Evolutionary conservation across 2,329 filamentous ascomycete species (phyloP), one percentile per base, ranked within the genome.

Genomic region (Knufia fluminis): DNA sequence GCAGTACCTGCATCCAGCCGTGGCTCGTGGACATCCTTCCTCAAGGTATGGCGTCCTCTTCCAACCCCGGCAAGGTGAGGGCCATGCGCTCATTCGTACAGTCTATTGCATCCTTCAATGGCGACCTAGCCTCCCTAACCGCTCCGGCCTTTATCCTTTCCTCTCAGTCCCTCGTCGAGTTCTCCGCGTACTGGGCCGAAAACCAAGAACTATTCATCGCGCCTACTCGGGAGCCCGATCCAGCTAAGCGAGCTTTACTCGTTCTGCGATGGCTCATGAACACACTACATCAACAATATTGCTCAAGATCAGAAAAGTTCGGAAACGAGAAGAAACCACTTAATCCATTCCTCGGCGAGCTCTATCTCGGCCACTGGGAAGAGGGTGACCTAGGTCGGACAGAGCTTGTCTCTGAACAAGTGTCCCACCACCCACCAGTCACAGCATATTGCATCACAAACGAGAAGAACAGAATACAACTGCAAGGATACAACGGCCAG

Each of bases 251-350:
- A 51, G 80, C 85, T 26, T 69, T 90, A 57, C 73, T 89, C 36
- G 88, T 94, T n/a, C 71, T 92, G 59, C 89, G 89, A 68, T 94
- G 88, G 88, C 92, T 94, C 68, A 68, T 94, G 51, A 86, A 81
- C 61, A 94, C 88, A 2, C 73, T 94, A 52, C 92, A 89, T 71
- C 85, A 90, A 67, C 85, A 90, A 65, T 85, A 84, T 64, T 78
- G 76, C 59, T 80, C 74, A 59, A 73, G 80, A 52, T 94, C 86
- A 64, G 90, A 96, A 65, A 82, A 82, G 65, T 68, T 82, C 56
- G 89, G 88, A 44, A 92, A 88, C 62, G 91, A 96, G 75, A 97
- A 97, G 80, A 98, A 97, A 74, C 91, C 91, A 2, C 71, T 98
- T 52, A 97, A 98, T 64, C 92, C 92, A 0, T 97, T 98, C 70